A percentile compares a stretch with the other conserved stretches of the same genome.
phyloP scores from a whole-genome alignment of 2,329 filamentous ascomycete species.

The Capronia epimyces region DNA sequence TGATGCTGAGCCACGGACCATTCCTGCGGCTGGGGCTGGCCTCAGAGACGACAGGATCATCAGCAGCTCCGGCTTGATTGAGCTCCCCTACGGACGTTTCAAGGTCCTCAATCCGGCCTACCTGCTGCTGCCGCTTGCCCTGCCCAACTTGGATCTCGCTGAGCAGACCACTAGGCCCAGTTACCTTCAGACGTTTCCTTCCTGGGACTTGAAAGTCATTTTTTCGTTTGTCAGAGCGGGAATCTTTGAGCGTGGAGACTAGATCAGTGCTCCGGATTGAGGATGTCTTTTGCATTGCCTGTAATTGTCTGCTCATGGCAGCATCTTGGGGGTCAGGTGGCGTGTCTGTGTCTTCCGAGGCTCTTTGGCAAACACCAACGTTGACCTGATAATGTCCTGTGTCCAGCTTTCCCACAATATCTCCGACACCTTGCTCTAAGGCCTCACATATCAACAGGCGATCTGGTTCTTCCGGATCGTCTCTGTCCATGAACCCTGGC shows the following conservation, averaged over 20 bases:
- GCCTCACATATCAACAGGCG: conserved; percentile 11
- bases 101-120: neutral
- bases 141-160: neutral
- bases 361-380: conserved; percentile 7
- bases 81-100: neutral
- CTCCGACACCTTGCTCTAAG: conserved; percentile 6
- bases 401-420: conserved; percentile 14
- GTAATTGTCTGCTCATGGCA: conserved; percentile 22
- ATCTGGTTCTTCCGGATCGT: conserved; percentile 7
- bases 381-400: conserved; percentile 16
- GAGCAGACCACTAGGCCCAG: neutral
- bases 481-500: conserved; percentile 19
- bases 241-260: conserved; percentile 18
- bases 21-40: neutral
- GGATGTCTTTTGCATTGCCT: conserved; percentile 25
- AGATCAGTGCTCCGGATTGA: conserved; percentile 18
- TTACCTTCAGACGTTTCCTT: conserved; percentile 7
- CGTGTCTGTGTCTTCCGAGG: neutral
- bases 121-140: neutral
- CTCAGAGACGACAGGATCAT: neutral
- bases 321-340: conserved; percentile 15
- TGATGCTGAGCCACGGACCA: neutral
- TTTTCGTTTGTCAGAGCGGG: conserved; percentile 10
- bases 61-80: neutral
- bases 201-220: neutral